Conservation (phyloP, 2,329 filamentous ascomycete genomes). For the Coniochaeta sp. region DNA sequence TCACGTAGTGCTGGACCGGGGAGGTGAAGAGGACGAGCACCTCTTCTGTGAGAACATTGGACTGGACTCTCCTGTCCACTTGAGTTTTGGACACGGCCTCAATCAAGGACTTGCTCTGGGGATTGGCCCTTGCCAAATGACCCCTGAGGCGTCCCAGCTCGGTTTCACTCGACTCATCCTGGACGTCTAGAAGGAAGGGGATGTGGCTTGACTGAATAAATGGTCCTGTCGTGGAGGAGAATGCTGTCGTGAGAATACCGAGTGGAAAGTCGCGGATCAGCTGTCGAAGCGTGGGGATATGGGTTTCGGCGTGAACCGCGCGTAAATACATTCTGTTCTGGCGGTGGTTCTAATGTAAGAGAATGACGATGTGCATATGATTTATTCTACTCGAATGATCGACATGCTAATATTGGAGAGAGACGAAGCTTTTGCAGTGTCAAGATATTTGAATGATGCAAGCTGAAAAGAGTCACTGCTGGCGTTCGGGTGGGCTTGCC, state of each 20-base stretch:
- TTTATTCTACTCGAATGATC: too few relatives aligned
- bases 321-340: slow-evolving; percentile 52
- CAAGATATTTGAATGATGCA: too few relatives aligned
- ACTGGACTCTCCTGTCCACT: neutral
- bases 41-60: slow-evolving; percentile 36
- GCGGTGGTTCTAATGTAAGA: too few relatives aligned
- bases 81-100: slow-evolving; percentile 22
- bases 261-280: slow-evolving; percentile 54
- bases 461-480: too few relatives aligned
- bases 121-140: slow-evolving; percentile 56
- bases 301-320: slow-evolving; percentile 41
- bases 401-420: too few relatives aligned
- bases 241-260: slow-evolving; percentile 55
- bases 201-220: slow-evolving; percentile 53
- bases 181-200: slow-evolving; percentile 48
- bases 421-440: too few relatives aligned
- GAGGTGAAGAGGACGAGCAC: slow-evolving; percentile 57
- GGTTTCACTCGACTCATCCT: slow-evolving; percentile 29
- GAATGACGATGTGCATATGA: too few relatives aligned
- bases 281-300: slow-evolving; percentile 39
- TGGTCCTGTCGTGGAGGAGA: slow-evolving; percentile 38
- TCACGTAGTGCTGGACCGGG: slow-evolving; percentile 54
- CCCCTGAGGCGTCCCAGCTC: slow-evolving; percentile 44
- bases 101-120: slow-evolving; percentile 54
- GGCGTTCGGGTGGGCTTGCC: too few relatives aligned